Evolutionary conservation across 441 rosid genomes (phyloP), one percentile per base, ranked within the genome.

Genomic region (Pelargonium exstipulatum): DNA sequence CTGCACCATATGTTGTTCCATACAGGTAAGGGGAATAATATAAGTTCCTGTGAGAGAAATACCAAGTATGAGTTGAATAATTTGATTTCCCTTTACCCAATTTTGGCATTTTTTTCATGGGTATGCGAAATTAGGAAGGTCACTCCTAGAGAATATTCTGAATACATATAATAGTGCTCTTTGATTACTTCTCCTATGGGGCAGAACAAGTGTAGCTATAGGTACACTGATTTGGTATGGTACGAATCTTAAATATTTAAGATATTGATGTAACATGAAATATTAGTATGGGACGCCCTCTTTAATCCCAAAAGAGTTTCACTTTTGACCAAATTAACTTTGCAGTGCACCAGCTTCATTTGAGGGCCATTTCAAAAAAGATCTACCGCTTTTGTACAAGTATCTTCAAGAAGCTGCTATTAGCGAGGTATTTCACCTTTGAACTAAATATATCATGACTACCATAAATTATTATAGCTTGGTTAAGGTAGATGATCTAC

Each of bases 1-100:
- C 92, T 72, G 95, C 97, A 75, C 98, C 98, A 64, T 94, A 94
- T 83, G 90, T 88, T 69, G 92, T 94, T 78, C 98, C 96, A 40
- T 94, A 91, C 73, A 90, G 97, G 98, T 94, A 74, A 77, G 20
- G 12, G 51, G 1, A 32, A 62, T n/a, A 62, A 18, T 62, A 29
- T 29, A 13, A 24, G 64, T 12, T 4, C n/a, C 2, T 22, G 24
- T 10, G 63, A 24, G 9, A 60, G n/a, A 60, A 60, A 60, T 62
- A 5, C 22, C 43, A 29, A 3, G 42, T 26, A 62, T 62, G 42
- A 62, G 9, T 29, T 62, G 64, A 10, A n/a, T 29, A n/a, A 24
- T 13, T 62, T 20, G 10, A 9, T 24, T 42, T 0, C 22, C 8
- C 20, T 55, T 8, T 18, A 18, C 22, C 13, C 61, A 55, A 17